phyloP scores from a whole-genome alignment of 2,329 filamentous ascomycete species.

The Lecanicillium sp. region DNA sequence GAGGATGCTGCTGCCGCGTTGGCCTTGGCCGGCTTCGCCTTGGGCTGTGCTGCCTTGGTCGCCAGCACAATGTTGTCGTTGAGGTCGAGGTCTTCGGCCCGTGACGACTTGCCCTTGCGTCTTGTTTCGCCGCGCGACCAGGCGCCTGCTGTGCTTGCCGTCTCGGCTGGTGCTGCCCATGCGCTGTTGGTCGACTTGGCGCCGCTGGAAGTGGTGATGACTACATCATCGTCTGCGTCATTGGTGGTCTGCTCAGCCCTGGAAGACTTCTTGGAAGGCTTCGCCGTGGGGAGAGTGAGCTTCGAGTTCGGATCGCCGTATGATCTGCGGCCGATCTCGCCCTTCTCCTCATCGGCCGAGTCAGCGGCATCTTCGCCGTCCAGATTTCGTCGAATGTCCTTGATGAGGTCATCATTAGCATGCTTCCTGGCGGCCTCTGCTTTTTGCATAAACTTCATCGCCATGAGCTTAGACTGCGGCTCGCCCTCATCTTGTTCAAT shows the following conservation, averaged over 20 bases:
- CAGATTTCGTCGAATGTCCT: constrained; percentile 63
- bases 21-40: constrained; percentile 12
- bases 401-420: constrained; percentile 71
- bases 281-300: constrained; percentile 21
- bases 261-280: constrained; percentile 18
- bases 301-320: constrained; percentile 47
- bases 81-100: constrained; percentile 32
- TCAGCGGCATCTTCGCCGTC: constrained; percentile 50
- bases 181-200: constrained; percentile 13
- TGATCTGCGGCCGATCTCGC: constrained; percentile 59
- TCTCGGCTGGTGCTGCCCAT: constrained; percentile 14
- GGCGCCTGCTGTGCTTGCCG: constrained; percentile 22
- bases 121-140: constrained; percentile 33
- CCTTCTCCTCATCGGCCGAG: constrained; percentile 42
- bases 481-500: constrained; percentile 39
- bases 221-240: constrained; percentile 18
- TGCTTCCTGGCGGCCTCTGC: constrained; percentile 72
- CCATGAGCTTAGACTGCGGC: constrained; percentile 61
- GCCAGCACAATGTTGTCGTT: constrained; percentile 20
- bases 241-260: constrained; percentile 17
- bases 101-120: constrained; percentile 28
- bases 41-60: constrained; percentile 20
- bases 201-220: constrained; percentile 15
- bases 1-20: constrained; percentile 12
- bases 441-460: constrained; percentile 91